Conservation (phyloP, 345 rosid genomes). For the Limnanthes douglasii region DNA sequence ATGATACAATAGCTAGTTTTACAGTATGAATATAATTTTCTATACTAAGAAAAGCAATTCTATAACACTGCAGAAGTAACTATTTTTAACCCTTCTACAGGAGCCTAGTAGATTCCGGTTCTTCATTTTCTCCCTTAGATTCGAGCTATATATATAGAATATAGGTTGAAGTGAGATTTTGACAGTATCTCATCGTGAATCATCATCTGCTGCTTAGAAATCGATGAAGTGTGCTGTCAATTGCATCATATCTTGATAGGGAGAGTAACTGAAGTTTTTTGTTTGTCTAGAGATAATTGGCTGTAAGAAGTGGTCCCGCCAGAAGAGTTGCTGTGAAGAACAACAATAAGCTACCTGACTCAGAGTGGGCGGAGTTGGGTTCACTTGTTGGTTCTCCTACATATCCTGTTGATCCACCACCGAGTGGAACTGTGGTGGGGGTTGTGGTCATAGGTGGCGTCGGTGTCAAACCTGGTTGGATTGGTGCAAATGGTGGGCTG, state of each 20-base stretch:
- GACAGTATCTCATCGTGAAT: constrained; percentile 12
- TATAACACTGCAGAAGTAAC: constrained; percentile 26
- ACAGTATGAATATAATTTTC: no score
- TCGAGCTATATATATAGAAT: no score
- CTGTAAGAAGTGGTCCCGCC: constrained; percentile 23
- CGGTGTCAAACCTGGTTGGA: constrained; percentile 17
- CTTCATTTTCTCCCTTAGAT: constrained; percentile 17
- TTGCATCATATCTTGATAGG: constrained; percentile 11
- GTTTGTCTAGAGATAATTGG: constrained; percentile 20
- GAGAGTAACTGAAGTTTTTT: constrained; percentile 14
- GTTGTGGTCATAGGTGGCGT: constrained; percentile 21
- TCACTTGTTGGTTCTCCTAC: constrained; percentile 69
- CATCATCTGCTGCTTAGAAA: constrained; percentile 13
- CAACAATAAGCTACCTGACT: constrained; percentile 22
- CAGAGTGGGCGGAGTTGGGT: constrained; percentile 56
- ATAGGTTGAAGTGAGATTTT: no score
- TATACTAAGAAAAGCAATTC: no score
- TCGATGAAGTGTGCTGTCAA: constrained; percentile 14
- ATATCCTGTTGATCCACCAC: constrained; percentile 39
- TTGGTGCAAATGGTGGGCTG: constrained; percentile 13
- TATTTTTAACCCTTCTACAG: constrained; percentile 35
- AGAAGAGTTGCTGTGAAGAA: constrained; percentile 26
- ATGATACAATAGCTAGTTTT: no score
- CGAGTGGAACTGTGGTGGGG: constrained; percentile 25
- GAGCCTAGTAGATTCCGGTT: constrained; percentile 32